Percentiles rank a stretch among this genome's conserved stretches.
Conservation (phyloP, 441 rosid species). For the Daphne laureola region DNA sequence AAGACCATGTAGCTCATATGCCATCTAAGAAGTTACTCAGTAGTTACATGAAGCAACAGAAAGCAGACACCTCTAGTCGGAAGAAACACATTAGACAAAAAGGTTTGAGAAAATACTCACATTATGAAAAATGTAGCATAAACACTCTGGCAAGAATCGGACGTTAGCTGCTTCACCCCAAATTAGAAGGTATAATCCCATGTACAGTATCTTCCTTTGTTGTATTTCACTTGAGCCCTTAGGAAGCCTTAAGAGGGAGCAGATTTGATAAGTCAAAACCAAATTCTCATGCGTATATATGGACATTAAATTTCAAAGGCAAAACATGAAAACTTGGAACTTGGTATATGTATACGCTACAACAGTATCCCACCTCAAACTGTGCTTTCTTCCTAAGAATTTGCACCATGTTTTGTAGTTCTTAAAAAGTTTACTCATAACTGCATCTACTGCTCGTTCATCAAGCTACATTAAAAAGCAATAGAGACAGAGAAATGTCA, state of each 20-base stretch:
- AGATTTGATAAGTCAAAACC: slow-evolving; percentile 1
- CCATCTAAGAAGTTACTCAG: slow-evolving; percentile 54
- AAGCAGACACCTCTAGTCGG: not conserved
- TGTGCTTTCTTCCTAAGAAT: slow-evolving; percentile 83
- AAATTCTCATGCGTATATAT: slow-evolving; percentile 2
- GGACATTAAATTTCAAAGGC: not conserved
- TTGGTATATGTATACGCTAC: not conserved
- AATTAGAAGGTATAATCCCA: slow-evolving; percentile 83
- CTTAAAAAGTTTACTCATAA: slow-evolving; percentile 69
- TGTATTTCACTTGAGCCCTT: slow-evolving; percentile 74
- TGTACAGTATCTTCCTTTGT: slow-evolving; percentile 82
- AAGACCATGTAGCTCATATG: slow-evolving; percentile 88
- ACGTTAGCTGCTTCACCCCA: slow-evolving; percentile 96
- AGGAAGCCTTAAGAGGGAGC: slow-evolving; percentile 53
- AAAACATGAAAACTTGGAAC: too few relatives aligned
- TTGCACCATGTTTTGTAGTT: slow-evolving; percentile 92
- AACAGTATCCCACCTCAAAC: slow-evolving; percentile 49
- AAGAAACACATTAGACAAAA: not conserved
- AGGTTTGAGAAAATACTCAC: slow-evolving; percentile 28
- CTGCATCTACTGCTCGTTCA: slow-evolving; percentile 78
- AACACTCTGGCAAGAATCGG: slow-evolving; percentile 89
- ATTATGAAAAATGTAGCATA: slow-evolving; percentile 88
- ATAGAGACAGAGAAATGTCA: not conserved
- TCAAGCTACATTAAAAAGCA: slow-evolving; percentile 50
- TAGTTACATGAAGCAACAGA: not conserved